A percentile compares a stretch with the other conserved stretches of the same genome.
These are phyloP conservation scores for Metschnikowia dekortorum DNA, from an alignment of 805 yeast genomes.

Conservation along the genomic window DNA sequence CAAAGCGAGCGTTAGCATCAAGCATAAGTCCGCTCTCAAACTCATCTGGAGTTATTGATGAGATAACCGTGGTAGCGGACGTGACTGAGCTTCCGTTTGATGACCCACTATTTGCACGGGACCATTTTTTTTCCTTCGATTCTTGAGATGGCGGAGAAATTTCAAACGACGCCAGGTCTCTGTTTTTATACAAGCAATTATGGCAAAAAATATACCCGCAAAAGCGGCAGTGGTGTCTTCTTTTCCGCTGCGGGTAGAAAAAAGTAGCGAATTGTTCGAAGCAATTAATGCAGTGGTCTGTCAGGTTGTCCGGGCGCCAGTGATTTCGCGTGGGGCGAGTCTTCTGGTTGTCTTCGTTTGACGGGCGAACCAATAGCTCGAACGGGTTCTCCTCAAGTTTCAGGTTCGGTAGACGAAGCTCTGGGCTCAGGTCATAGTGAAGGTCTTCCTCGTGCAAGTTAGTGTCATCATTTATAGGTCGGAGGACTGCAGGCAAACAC, in stretches of 20 bases:
- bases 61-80: neutral
- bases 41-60: slow-evolving; percentile 8
- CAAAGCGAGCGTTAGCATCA: slow-evolving; percentile 26
- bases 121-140: neutral
- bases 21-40: slow-evolving; percentile 11
- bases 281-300: slow-evolving; percentile 42
- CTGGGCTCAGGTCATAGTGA: slow-evolving; percentile 10
- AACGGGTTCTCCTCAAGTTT: slow-evolving; percentile 13
- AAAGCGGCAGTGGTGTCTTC: slow-evolving; percentile 18
- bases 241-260: slow-evolving; percentile 22
- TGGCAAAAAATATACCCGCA: slow-evolving; percentile 16
- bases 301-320: slow-evolving; percentile 46
- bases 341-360: neutral
- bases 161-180: slow-evolving; percentile 11
- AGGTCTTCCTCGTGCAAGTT: slow-evolving; percentile 10
- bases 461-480: slow-evolving; percentile 29
- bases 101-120: slow-evolving; percentile 10
- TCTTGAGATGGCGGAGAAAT: slow-evolving; percentile 7
- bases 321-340: slow-evolving; percentile 48
- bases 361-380: slow-evolving; percentile 5
- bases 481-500: slow-evolving; percentile 49
- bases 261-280: slow-evolving; percentile 30
- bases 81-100: slow-evolving; percentile 6
- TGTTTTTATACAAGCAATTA: slow-evolving; percentile 22
- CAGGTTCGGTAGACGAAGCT: slow-evolving; percentile 5